Evolutionary conservation across 2,329 filamentous ascomycete genomes (phyloP), one percentile per base, ranked within the genome.

Genomic region (Talaromyces sp.): DNA sequence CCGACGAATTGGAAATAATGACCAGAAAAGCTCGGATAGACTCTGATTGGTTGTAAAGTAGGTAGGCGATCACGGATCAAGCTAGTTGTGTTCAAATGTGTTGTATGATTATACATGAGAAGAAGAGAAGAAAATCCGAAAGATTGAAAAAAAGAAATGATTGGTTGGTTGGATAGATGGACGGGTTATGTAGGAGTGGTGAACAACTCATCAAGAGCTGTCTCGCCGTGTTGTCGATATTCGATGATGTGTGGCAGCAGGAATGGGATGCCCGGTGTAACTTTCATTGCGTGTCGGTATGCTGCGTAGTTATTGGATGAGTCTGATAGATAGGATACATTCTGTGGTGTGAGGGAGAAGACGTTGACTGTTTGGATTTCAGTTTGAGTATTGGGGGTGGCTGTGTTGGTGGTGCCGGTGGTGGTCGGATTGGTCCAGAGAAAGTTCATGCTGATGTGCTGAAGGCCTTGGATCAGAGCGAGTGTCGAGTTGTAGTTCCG

Each of bases 401-500:
- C 39, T 33, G 48, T 17, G 35, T 33, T 25, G 22, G 48, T 37
- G 19, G 48, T 48, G 58, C 19, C 56, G 46, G 31, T 40, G 39
- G 21, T 62, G 61, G 31, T 13, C 19, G 46, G 10, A 45, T 43
- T 57, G 13, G 62, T 57, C 40, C 62, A 64, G 7, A 67, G 63
- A 13, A 64, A 65, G 2, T 65, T 63, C 25, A 68, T 65, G 45
- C 65, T 67, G 43, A 70, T 70, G 51, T 65, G 68, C n/a, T 70
- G 69, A 5, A 76, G 64, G 5, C 73, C 73, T 22, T 67, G 65
- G 4, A 74, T 59, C 17, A 75, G 64, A 8, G 73, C 73, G 6
- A 70, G 70, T 13, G 72, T 63, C 2, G 73, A 72, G 41, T 75
- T 68, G 52, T 76, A 76, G 55, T 75, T 71, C 35, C 62, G 63